These are phyloP conservation scores for Leptographium galeiforme DNA, from an alignment of 2,329 filamentous ascomycete species.

Conservation along the genomic window DNA sequence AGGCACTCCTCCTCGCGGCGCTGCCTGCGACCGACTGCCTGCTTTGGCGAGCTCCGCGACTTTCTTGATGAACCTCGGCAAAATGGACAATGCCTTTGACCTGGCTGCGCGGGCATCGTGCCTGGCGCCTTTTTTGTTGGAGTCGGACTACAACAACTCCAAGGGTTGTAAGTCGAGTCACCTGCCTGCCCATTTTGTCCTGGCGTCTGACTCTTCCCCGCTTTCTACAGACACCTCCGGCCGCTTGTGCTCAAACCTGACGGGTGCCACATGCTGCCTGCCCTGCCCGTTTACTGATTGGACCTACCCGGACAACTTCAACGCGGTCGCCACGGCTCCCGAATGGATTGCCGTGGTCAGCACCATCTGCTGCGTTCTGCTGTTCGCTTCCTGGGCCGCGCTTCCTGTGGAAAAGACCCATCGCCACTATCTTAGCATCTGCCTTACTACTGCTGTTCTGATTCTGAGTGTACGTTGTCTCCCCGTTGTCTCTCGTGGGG, in stretches of 20 bases:
- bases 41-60: no score
- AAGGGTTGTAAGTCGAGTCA: conserved; percentile 16
- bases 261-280: conserved; percentile 59
- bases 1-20: no score
- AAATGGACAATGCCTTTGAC: neutral
- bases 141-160: conserved; percentile 6
- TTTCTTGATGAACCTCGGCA: neutral
- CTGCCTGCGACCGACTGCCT: no score
- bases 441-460: conserved; percentile 60
- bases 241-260: conserved; percentile 35
- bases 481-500: neutral
- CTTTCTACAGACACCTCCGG: conserved; percentile 38
- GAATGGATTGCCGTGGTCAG: conserved; percentile 73
- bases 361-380: conserved; percentile 56
- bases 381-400: conserved; percentile 66
- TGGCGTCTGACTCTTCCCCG: neutral
- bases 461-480: conserved; percentile 59
- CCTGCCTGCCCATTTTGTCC: neutral
- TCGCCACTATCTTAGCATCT: conserved; percentile 86
- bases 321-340: conserved; percentile 47
- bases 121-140: conserved; percentile 8
- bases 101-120: conserved; percentile 1
- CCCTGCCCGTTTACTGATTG: conserved; percentile 82
- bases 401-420: conserved; percentile 81
- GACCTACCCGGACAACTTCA: conserved; percentile 49